phyloP scores from a whole-genome alignment of 78 protist species.

The Polysphondylium violaceum region DNA sequence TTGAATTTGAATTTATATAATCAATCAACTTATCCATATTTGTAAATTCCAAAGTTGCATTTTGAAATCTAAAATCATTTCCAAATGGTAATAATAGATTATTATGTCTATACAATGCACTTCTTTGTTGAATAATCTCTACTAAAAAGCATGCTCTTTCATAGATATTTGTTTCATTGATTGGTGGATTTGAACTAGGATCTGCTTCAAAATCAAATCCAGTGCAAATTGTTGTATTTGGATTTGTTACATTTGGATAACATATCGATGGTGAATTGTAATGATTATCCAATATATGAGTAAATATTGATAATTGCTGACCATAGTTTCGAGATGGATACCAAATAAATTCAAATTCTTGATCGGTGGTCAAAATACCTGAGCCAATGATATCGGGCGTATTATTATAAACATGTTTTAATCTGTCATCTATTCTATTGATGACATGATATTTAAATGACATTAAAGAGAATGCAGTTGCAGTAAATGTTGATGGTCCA shows the following conservation, averaged over 20 bases:
- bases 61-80: slow-evolving; percentile 63
- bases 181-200: slow-evolving; percentile 30
- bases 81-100: slow-evolving; percentile 75
- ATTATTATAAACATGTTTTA: slow-evolving; percentile 21
- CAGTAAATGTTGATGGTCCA: slow-evolving; percentile 71
- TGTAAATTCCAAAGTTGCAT: slow-evolving; percentile 34
- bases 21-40: slow-evolving; percentile 78
- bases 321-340: slow-evolving; percentile 45
- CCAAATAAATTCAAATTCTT: slow-evolving; percentile 56
- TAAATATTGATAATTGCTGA: neutral
- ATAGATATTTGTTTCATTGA: slow-evolving; percentile 38
- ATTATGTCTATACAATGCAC: slow-evolving; percentile 31
- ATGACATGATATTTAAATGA: slow-evolving; percentile 63
- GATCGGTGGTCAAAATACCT: slow-evolving; percentile 9
- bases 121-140: slow-evolving; percentile 40
- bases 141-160: slow-evolving; percentile 58
- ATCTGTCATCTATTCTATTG: slow-evolving; percentile 56
- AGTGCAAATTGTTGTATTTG: slow-evolving; percentile 32
- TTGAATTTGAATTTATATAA: slow-evolving; percentile 42
- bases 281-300: slow-evolving; percentile 63
- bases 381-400: slow-evolving; percentile 21
- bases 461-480: slow-evolving; percentile 55
- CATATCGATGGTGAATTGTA: slow-evolving; percentile 48
- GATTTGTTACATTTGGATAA: slow-evolving; percentile 44
- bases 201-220: slow-evolving; percentile 68